Conservation (phyloP, 768 basidiomycete genomes). For the Calocera viscosa region DNA sequence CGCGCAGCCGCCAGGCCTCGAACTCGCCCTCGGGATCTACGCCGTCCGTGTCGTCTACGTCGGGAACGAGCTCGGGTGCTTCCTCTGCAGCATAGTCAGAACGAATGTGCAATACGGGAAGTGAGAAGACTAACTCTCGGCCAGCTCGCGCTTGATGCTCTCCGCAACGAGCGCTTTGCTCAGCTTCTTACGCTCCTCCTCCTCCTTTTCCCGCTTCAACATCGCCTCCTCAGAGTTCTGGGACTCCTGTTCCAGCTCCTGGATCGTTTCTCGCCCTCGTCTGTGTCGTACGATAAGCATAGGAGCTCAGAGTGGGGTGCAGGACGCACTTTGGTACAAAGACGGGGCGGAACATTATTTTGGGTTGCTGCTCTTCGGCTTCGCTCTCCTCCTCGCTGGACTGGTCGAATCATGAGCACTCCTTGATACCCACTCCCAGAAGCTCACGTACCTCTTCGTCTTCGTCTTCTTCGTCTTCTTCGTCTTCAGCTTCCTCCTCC, state of each 20-base stretch:
- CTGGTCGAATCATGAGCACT: conserved; percentile 27
- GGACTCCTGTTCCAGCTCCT: conserved; percentile 52
- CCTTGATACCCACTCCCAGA: conserved; percentile 15
- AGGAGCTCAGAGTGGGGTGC: not conserved
- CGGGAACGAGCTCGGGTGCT: conserved; percentile 67
- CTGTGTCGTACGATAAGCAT: conserved; percentile 29
- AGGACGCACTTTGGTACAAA: conserved; percentile 80
- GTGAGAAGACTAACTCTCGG: conserved; percentile 55
- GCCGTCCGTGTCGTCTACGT: conserved; percentile 92
- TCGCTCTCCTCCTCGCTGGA: conserved; percentile 80
- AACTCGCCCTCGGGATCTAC: conserved; percentile 82
- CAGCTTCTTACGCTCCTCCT: conserved; percentile 72
- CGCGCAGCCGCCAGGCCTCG: conserved; percentile 89
- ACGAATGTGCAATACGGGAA: not conserved
- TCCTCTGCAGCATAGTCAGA: conserved; percentile 48
- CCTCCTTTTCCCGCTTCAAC: conserved; percentile 56
- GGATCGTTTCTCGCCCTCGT: conserved; percentile 61
- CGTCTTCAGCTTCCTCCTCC: conserved; percentile 26
- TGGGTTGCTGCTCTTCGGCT: conserved; percentile 64
- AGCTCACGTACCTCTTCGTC: conserved; percentile 27
- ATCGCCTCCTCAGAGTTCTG: conserved; percentile 65
- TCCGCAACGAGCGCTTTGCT: conserved; percentile 90
- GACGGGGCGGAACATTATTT: conserved; percentile 75
- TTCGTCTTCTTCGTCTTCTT: conserved; percentile 25
- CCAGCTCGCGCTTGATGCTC: conserved; percentile 79